phyloP scores from a whole-genome alignment of 2,329 filamentous ascomycete species.

The Amesomyces nigricolor region DNA sequence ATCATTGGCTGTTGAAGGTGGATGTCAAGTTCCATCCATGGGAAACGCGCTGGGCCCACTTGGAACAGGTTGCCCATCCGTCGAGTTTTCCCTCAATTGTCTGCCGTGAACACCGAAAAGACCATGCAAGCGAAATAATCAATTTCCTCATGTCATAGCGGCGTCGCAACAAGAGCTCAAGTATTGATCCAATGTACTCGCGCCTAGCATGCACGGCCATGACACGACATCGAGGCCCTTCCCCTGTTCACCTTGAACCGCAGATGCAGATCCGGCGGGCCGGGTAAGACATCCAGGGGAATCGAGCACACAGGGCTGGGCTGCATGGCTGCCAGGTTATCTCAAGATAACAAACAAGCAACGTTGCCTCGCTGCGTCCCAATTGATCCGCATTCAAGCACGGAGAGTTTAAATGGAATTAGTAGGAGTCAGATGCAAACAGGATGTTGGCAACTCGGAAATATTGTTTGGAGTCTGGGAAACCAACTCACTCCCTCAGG shows the following conservation, averaged over 20 bases:
- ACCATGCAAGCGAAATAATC: too few relatives aligned
- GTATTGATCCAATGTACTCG: background rate
- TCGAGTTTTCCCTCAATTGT: background rate
- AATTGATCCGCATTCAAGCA: too few relatives aligned
- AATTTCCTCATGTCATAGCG: slow-evolving; percentile 5
- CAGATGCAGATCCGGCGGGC: slow-evolving; percentile 2
- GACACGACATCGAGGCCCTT: background rate
- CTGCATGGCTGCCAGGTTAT: background rate
- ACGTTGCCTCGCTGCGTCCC: too few relatives aligned
- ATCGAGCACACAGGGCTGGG: background rate
- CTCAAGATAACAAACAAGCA: background rate
- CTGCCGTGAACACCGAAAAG: background rate
- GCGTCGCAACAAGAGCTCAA: slow-evolving; percentile 2
- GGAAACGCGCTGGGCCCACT: too few relatives aligned
- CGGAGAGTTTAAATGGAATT: too few relatives aligned
- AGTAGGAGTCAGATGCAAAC: too few relatives aligned
- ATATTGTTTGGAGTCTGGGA: too few relatives aligned
- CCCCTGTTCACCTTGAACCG: background rate
- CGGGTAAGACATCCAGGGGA: background rate
- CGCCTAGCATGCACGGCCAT: background rate
- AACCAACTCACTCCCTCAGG: too few relatives aligned
- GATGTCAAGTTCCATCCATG: too few relatives aligned
- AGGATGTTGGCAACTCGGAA: too few relatives aligned
- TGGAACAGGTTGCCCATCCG: too few relatives aligned
- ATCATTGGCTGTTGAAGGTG: too few relatives aligned